Percentiles rank a stretch among this genome's conserved stretches.
phyloP scores from a whole-genome alignment of 371 early-diverging fungal species.

The Capniomyces stellatus region DNA sequence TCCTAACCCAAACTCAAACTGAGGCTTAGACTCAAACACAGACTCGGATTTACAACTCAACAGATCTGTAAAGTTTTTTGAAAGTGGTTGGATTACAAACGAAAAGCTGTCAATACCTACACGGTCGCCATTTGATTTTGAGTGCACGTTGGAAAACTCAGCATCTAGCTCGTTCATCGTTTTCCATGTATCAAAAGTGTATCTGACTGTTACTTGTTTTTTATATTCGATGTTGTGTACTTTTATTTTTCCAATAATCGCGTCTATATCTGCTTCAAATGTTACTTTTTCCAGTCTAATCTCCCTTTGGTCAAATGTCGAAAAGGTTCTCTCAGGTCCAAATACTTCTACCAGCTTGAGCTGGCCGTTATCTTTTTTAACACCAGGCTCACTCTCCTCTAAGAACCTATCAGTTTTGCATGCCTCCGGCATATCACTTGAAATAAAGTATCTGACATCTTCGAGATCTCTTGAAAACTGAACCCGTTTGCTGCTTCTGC shows the following conservation, averaged over 20 bases:
- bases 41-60: not conserved
- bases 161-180: slow-evolving; percentile 32
- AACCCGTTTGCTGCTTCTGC: not conserved
- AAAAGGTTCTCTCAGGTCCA: not conserved
- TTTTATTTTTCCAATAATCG: slow-evolving; percentile 18
- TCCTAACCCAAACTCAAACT: too few relatives aligned
- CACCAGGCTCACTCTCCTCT: not conserved
- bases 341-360: not conserved
- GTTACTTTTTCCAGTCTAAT: not conserved
- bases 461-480: not conserved
- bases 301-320: not conserved
- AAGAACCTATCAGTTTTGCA: not conserved
- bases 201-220: slow-evolving; percentile 47
- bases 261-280: not conserved
- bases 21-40: not conserved
- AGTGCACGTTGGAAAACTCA: slow-evolving; percentile 7
- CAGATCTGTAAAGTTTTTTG: slow-evolving; percentile 2
- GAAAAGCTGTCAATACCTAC: slow-evolving; percentile 26
- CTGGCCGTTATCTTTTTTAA: not conserved
- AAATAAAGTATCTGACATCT: not conserved
- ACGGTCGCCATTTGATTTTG: slow-evolving; percentile 5
- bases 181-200: slow-evolving; percentile 50
- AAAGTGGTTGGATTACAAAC: not conserved
- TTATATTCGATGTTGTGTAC: slow-evolving; percentile 63
- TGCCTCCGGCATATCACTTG: not conserved